Base-by-base conservation (phyloP, 2,329 filamentous ascomycete species). In the Monilinia laxa region DNA sequence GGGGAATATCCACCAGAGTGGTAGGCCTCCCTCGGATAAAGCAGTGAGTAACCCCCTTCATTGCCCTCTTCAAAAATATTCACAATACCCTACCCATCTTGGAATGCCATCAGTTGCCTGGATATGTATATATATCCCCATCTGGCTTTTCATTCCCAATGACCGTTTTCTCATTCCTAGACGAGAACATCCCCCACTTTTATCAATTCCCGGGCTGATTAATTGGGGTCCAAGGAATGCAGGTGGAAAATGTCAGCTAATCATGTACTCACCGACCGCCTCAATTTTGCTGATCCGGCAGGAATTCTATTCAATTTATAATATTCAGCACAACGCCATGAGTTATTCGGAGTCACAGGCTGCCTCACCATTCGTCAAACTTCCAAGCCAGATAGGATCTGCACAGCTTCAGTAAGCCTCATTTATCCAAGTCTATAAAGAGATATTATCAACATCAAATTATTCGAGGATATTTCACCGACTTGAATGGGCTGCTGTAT, bases 141-240 rank as follows among this genome's bases (percentile, higher is more conserved):
- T 58, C 55, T 45, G 10, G 20, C 7, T 35, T 14, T 47, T 40
- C 54, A 56, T 56, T 56, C 54, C 40, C 35, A n/a, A 5, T 14
- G 2, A 16, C 35, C 55, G 31, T 38, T 28, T 47, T 18, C 51
- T 45, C 62, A 56, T 64, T 45, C 62, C 62, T 28, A 25, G 14
- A 20, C 12, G 12, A 59, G 28, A 23, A 47, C 49, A 12, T 12
- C 20, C 51, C 42, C 49, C 18, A 23, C 38, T 25, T 63, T 63
- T 55, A 31, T 42, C 49, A 63, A n/a, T 55, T 55, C 25, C 35
- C 18, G 28, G 51, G 35, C 51, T 45, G 25, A 28, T 60, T 40
- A 20, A 42, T 65, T 65, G 64, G 38, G 55, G 14, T 42, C 25
- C 38, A 54, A 53, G 64, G 64, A 65, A 65, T 65, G 64, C 42